phyloP scores from a whole-genome alignment of 768 basidiomycete genomes.

The Tricholoma saponaceum region DNA sequence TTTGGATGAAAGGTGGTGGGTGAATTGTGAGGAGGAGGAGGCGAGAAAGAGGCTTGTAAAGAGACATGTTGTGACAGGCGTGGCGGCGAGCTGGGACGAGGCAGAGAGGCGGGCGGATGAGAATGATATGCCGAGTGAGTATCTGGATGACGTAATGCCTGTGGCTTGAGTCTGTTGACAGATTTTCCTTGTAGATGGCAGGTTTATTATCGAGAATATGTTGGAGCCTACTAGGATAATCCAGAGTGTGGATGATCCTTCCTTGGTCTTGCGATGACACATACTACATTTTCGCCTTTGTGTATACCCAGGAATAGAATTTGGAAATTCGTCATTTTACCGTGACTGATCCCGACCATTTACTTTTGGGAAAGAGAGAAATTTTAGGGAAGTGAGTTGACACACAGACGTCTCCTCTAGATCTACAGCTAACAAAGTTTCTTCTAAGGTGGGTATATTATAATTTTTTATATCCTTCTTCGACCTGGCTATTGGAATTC shows the following conservation, averaged over 20 bases:
- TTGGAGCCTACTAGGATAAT: slow-evolving; percentile 42
- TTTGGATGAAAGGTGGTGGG: slow-evolving; percentile 78
- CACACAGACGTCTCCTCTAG: background rate
- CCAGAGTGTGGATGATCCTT: slow-evolving; percentile 28
- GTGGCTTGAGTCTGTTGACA: background rate
- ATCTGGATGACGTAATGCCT: background rate
- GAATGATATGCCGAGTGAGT: slow-evolving; percentile 74
- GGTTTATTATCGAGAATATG: slow-evolving; percentile 40
- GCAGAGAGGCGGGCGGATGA: slow-evolving; percentile 69
- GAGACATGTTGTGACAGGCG: slow-evolving; percentile 76
- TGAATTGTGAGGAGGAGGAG: slow-evolving; percentile 52
- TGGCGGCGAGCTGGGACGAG: slow-evolving; percentile 60
- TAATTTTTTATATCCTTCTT: background rate
- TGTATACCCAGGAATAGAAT: background rate
- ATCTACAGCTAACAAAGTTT: background rate
- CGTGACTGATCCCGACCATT: background rate
- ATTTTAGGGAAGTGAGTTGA: background rate
- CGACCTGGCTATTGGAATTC: background rate
- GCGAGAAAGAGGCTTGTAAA: slow-evolving; percentile 59
- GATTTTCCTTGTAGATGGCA: slow-evolving; percentile 33
- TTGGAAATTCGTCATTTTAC: background rate
- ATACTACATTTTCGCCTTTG: background rate
- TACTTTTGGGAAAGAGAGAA: background rate
- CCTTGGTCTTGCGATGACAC: slow-evolving; percentile 6
- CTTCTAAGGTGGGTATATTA: background rate